Evolutionary conservation across 768 basidiomycete species (phyloP), one percentile per base, ranked within the genome.

Genomic region (Rhizopogon vinicolor): DNA sequence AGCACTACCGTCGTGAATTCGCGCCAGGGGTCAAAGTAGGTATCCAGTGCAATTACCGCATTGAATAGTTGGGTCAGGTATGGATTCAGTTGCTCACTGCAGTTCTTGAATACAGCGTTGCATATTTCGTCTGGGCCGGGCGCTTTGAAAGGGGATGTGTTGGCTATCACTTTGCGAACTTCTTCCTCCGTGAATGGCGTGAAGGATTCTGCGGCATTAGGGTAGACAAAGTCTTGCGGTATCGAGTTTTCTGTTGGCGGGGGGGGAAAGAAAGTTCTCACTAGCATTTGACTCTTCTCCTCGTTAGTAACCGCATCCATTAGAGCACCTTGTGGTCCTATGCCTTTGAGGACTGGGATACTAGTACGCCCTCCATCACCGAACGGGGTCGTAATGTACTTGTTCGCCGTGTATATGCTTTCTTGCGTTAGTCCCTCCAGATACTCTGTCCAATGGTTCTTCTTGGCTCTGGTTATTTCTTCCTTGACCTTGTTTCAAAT

Each of bases 1-100:
- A 76, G 58, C 0, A 75, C 65, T 0, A 69, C 55, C 10, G 69
- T 73, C 0, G 52, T 66, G 39, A 62, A 72, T 0, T 60, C 44
- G 28, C 58, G 58, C 74, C 65, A 71, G 13, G 54, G 29, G 1
- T 43, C 31, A 3, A 57, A 60, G 44, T 60, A 67, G 12, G 48
- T 42, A 1, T 53, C 9, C 0, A 67, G 55, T 3, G 29, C 4
- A 13, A 66, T 49, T 0, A 56, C 50, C 3, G 65, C 64, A 1
- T 44, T 28, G 44, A 64, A 58, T 0, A 59, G 37, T 7, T 37
- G 44, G 0, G 51, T 31, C 2, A 72, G 58, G 28, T 52, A 35
- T 2, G 53, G 54, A 6, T 49, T 19, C 0, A 71, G 40, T 1
- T 55, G 2, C 5, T 60, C 59, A 8, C 35, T 13, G 37, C 59